A percentile compares a stretch with the other conserved stretches of the same genome.
These are phyloP conservation scores for Spathaspora hagerdaliae DNA, from an alignment of 805 yeast species.

Conservation along the genomic window DNA sequence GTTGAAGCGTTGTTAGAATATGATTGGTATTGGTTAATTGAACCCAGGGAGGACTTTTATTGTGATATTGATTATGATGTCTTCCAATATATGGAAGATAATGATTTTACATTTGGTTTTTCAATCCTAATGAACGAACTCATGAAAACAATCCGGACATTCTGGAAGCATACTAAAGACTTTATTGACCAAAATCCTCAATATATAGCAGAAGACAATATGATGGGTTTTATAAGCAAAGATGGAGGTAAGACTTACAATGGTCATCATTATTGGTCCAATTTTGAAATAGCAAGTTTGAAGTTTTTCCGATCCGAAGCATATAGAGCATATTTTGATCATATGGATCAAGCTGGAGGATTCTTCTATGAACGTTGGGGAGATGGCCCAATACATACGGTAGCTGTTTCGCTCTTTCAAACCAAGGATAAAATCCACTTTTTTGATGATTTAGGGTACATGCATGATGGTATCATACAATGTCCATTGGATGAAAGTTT, in stretches of 20 bases:
- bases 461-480: slow-evolving; percentile 72
- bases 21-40: slow-evolving; percentile 89
- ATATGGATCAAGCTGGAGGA: slow-evolving; percentile 68
- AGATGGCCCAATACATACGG: too few relatives aligned
- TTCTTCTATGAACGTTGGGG: too few relatives aligned
- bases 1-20: slow-evolving; percentile 66
- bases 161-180: slow-evolving; percentile 73
- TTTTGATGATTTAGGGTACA: slow-evolving; percentile 82
- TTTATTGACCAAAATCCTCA: slow-evolving; percentile 60
- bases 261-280: too few relatives aligned
- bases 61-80: slow-evolving; percentile 85
- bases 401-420: slow-evolving; percentile 74
- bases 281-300: too few relatives aligned
- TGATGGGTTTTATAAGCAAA: slow-evolving; percentile 67
- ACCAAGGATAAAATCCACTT: slow-evolving; percentile 65
- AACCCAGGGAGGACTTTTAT: slow-evolving; percentile 70
- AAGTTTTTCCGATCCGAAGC: slow-evolving; percentile 71
- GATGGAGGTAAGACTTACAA: too few relatives aligned
- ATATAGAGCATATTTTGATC: slow-evolving; percentile 64
- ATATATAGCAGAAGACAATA: slow-evolving; percentile 55
- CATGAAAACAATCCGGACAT: slow-evolving; percentile 76
- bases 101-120: slow-evolving; percentile 79
- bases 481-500: slow-evolving; percentile 68
- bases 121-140: slow-evolving; percentile 81
- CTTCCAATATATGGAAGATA: slow-evolving; percentile 68